Percentiles rank a stretch among this genome's conserved stretches.
phyloP scores from a whole-genome alignment of 2,329 filamentous ascomycete genomes.

The Arthrobotrys pseudoclavata region DNA sequence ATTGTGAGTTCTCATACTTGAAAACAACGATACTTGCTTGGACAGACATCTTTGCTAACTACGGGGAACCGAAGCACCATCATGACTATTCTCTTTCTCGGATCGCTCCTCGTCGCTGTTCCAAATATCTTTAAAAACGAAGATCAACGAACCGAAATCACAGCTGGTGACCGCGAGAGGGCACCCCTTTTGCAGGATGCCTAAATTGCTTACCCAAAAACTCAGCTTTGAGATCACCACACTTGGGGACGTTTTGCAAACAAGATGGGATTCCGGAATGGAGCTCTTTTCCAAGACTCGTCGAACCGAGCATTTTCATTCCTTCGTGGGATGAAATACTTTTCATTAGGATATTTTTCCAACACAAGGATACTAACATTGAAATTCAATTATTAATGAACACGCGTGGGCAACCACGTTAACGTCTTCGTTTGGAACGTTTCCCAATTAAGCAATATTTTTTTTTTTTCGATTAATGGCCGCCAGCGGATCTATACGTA shows the following conservation, averaged over 20 bases:
- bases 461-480: background rate
- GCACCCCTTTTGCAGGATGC: constrained; percentile 62
- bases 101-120: constrained; percentile 75
- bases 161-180: constrained; percentile 61
- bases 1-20: constrained; percentile 68
- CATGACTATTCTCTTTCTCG: constrained; percentile 79
- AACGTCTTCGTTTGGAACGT: background rate
- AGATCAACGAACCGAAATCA: constrained; percentile 68
- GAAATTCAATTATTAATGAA: constrained; percentile 15
- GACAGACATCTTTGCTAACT: constrained; percentile 1
- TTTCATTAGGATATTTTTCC: background rate
- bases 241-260: background rate
- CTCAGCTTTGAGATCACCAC: background rate
- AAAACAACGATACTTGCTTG: background rate
- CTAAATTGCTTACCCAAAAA: constrained; percentile 6
- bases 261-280: background rate
- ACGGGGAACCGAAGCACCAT: constrained; percentile 69
- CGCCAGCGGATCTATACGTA: background rate
- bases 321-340: background rate
- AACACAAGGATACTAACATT: background rate
- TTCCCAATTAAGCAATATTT: constrained; percentile 5
- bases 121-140: constrained; percentile 75
- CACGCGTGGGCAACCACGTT: constrained; percentile 12
- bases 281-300: background rate
- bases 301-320: background rate